Base-by-base conservation (phyloP, 768 basidiomycete species). In the Psilocybe cyanescens region DNA sequence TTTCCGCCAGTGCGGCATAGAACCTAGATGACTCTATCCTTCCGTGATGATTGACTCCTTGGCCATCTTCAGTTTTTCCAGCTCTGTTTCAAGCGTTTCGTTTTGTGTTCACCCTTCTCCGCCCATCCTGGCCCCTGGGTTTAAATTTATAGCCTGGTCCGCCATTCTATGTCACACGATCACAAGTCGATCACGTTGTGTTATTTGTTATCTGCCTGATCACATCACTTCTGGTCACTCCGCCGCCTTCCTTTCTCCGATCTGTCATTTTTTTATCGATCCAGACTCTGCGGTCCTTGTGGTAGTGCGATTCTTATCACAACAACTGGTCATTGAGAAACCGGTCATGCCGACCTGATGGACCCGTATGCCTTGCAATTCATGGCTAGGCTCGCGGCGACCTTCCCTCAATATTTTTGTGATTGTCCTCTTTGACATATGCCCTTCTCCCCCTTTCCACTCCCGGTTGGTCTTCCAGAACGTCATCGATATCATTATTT, bases 21-120 rank as follows among this genome's bases (percentile, higher is more conserved):
- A 45, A 53, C 52, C 46, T 54, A 52, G 46, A 54, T 58, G 56
- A 47, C 45, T 30, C 45, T 55, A 54, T 58, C 54, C 50, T 49
- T 60, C 47, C 47, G 17, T 11, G 47, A 49, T 30, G 14, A 49
- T 30, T 31, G 14, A 30, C 28, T 51, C 28, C 12, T 30, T 31
- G 1, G 28, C 49, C 29, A 30, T 51, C 29, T 7, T 29, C 28
- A 30, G 14, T 49, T 19, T 35, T 19, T 33, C n/a, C 3, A 31
- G 11, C 14, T 35, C 17, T 53, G 51, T 33, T 53, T 33, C 50
- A 31, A 33, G 30, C 33, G 1, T 53, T 51, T 44, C 41, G 41
- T 44, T 44, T 44, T 44, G 41, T 44, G 14, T 7, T 44, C 41
- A 44, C 14, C 41, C 41, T 44, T 44, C 41, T 44, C 41, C 41